Base-by-base conservation (phyloP, 2,329 filamentous ascomycete genomes). In the Aspergillus uvarum region DNA sequence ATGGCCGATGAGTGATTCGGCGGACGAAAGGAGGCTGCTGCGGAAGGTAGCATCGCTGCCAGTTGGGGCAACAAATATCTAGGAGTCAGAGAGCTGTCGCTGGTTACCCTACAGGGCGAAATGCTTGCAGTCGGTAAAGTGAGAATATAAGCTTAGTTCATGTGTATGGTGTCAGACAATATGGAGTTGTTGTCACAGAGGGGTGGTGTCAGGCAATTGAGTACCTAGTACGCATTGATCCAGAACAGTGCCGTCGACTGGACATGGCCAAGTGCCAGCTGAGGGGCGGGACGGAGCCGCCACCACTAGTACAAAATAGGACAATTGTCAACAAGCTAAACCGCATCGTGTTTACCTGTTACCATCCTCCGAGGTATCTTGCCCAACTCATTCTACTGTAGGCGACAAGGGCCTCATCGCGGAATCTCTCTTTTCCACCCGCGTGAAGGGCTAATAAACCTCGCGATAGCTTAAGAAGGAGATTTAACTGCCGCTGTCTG, bases 301-400 rank as follows among this genome's bases (percentile, higher is more conserved):
- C 8, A 14, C 53, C 44, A 54, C 74, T 76, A 77, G 55, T 42
- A 74, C 69, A 2, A 47, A 70, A 71, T 8, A 26, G 64, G 74
- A 63, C 66, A 77, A 77, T 74, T 65, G 65, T 77, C 75, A 77
- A 77, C 75, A 77, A 67, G 57, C 19, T 26, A 14, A 54, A 35
- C 56, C 50, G 29, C 38, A 14, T 16, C 16, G 19, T 54, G 38
- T 50, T 53, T 42, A 44, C 31, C 26, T 29, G 26, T 29, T 29
- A 10, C 26, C 21, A 54, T 54, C 24, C n/a, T 38, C 32, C 11
- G 38, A 14, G 22, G n/a, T 10, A 53, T 47, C 38, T 44, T 44
- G 16, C 14, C 50, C 54, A 57, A 60, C 65, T 54, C n/a, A 55
- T 19, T 16, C 38, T 44, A 29, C 26, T 29, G 26, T 29, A 19